phyloP scores from a whole-genome alignment of 495 filamentous ascomycete species.

The Xylaria bambusicola region DNA sequence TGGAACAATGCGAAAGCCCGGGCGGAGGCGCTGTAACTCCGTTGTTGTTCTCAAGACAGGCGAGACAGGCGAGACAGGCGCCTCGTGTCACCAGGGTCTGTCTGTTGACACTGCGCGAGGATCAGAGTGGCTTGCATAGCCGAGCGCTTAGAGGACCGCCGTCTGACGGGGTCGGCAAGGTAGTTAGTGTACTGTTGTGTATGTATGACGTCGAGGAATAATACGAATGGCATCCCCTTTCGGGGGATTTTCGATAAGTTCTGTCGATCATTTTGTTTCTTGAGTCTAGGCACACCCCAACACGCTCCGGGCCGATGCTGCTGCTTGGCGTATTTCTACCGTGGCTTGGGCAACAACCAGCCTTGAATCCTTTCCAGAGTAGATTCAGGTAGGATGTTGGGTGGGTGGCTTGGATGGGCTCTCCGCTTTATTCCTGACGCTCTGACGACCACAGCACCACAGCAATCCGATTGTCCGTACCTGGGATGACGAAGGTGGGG shows the following conservation, averaged over 20 bases:
- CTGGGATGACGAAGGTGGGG: no score
- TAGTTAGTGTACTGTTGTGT: not conserved
- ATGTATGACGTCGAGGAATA: not conserved
- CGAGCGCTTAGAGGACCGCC: constrained; percentile 7
- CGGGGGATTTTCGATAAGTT: constrained; percentile 9
- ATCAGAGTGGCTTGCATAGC: constrained; percentile 6
- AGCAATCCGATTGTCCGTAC: no score
- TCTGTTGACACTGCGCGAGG: no score
- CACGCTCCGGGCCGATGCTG: no score
- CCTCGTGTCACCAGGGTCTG: no score
- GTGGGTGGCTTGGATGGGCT: constrained; percentile 9
- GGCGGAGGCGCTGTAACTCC: no score
- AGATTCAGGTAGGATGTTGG: not conserved
- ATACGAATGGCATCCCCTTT: constrained; percentile 4
- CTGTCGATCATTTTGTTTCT: constrained; percentile 12
- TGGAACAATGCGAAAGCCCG: no score
- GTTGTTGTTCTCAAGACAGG: no score
- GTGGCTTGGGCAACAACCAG: not conserved
- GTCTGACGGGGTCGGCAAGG: not conserved
- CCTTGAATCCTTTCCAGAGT: not conserved
- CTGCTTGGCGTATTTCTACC: not conserved
- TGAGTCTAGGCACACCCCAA: no score
- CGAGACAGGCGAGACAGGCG: no score
- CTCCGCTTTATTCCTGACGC: not conserved
- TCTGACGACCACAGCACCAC: no score